phyloP scores from a whole-genome alignment of 2,329 filamentous ascomycete genomes.

The Microsporum ferrugineum region DNA sequence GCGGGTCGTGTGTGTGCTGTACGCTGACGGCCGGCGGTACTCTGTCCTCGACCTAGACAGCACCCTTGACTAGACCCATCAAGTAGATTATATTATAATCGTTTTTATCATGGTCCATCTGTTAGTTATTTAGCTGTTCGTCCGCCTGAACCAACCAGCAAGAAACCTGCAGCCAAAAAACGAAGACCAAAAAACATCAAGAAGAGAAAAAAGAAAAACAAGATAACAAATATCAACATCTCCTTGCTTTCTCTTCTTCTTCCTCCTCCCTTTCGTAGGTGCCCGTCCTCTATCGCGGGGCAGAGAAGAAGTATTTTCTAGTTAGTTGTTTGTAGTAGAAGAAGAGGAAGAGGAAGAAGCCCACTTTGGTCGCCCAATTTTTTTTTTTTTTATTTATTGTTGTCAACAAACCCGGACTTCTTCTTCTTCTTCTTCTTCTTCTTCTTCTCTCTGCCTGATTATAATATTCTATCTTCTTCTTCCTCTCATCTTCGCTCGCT shows the following conservation, averaged over 20 bases:
- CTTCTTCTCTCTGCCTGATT: neutral
- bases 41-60: constrained; percentile 46
- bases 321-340: too few relatives aligned
- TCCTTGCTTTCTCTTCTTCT: too few relatives aligned
- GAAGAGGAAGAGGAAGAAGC: neutral
- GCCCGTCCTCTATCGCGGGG: too few relatives aligned
- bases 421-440: neutral
- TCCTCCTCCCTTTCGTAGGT: too few relatives aligned
- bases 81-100: too few relatives aligned
- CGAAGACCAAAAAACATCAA: too few relatives aligned
- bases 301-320: too few relatives aligned
- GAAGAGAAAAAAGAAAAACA: too few relatives aligned
- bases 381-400: neutral
- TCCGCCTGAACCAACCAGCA: too few relatives aligned
- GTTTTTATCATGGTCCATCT: too few relatives aligned
- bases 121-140: neutral
- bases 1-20: constrained; percentile 44
- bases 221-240: too few relatives aligned
- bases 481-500: neutral
- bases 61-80: constrained; percentile 13
- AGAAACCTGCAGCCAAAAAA: too few relatives aligned
- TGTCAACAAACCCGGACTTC: neutral
- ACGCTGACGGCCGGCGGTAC: constrained; percentile 43
- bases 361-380: neutral
- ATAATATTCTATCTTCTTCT: neutral